Evolutionary conservation across 176 grass and related monocot genomes (phyloP).

Genomic region (Musa troglodytarum): DNA sequence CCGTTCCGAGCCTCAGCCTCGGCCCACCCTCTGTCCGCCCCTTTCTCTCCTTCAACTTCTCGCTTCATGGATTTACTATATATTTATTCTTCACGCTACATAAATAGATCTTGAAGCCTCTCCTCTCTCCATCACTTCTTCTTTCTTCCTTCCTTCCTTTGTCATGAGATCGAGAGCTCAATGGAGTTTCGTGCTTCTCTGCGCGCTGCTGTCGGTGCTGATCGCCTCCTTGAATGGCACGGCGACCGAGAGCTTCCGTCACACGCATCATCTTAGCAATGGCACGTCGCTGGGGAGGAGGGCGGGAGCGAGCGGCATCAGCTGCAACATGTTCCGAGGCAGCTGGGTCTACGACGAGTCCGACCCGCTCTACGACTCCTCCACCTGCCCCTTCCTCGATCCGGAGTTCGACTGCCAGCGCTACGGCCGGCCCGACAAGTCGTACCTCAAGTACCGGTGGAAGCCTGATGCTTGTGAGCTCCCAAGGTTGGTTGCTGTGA

Average conservation of each 20-base stretch:
- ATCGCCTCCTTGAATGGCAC: background rate
- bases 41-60: no score
- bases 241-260: background rate
- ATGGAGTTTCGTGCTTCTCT: background rate
- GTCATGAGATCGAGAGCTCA: background rate
- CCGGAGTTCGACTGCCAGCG: conserved; percentile 69
- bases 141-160: no score
- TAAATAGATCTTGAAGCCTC: no score
- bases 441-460: conserved; percentile 79
- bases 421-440: conserved; percentile 54
- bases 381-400: conserved; percentile 66
- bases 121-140: background rate
- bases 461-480: conserved; percentile 45
- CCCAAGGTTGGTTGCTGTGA: conserved; percentile 29
- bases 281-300: background rate
- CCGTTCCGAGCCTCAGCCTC: no score
- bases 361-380: conserved; percentile 69
- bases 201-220: background rate
- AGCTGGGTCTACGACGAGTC: conserved; percentile 62
- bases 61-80: no score
- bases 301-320: background rate
- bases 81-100: no score
- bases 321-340: conserved; percentile 53
- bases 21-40: no score
- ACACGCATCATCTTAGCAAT: background rate